Evolutionary conservation across 148 eudicot species (phyloP), one percentile per base, ranked within the genome.

Genomic region (Pharnaceum exiguum): DNA sequence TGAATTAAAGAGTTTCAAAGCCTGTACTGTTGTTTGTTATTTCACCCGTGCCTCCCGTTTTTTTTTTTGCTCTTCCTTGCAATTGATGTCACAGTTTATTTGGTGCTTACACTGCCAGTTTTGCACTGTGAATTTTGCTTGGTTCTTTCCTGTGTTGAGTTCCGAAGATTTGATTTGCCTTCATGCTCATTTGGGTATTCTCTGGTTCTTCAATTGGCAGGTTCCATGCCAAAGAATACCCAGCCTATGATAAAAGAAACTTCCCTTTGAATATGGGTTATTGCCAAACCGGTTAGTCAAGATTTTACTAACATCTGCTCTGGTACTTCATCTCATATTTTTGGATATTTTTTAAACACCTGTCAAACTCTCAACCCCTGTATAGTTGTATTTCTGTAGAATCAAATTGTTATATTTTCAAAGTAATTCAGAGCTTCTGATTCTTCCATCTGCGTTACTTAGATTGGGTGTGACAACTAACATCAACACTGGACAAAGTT

Each of bases 141-240:
- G 6, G 2, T 16, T 12, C n/a, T 8, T 38, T 51, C 15, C 5
- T 17, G 23, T 29, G 18, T 12, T 4, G 4, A 15, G 21, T 1
- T 51, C 7, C 23, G 27, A 57, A 1, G n/a, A 27, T 50, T 3
- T 27, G 54, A 4, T 10, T 4, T 5, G 0, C 10, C 25, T 24
- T 37, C 13, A 33, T 24, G 18, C 51, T 56, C 15, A 17, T 4
- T n/a, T 48, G 27, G n/a, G n/a, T n/a, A 33, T 70, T 7, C 45
- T 3, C 16, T 45, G 29, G 8, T 27, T 27, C n/a, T 38, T 5
- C 47, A 33, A 53, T 19, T 59, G 67, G 46, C 78, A 94, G 99
- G 89, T 94, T 94, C 62, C 99, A 94, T 67, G 96, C 99, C 15
- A 94, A 83, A 71, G 99, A 89, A 66, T 94, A 94, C 68, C 99